These are phyloP conservation scores for Vanilla planifolia DNA, from an alignment of 106 monocot species.

Conservation along the genomic window DNA sequence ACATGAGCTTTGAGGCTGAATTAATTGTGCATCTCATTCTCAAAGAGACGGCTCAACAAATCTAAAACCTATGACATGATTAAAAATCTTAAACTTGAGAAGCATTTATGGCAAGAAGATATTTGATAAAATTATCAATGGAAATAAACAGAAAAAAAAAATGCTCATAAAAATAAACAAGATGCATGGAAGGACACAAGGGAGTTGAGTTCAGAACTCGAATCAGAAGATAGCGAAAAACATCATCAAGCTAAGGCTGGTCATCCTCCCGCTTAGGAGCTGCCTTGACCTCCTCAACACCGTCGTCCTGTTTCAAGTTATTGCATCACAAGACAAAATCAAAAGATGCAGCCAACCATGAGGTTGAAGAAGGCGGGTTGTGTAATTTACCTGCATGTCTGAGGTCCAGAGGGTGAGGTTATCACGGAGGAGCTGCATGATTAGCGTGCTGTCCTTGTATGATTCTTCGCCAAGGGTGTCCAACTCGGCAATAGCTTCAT, in stretches of 20 bases:
- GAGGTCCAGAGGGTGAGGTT: constrained; percentile 10
- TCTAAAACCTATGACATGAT: too few species aligned
- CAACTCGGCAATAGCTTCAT: constrained; percentile 2
- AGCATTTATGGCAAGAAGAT: too few species aligned
- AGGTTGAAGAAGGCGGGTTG: background rate
- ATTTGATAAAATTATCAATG: too few species aligned
- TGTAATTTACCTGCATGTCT: constrained; percentile 2
- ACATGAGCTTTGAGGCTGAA: too few species aligned
- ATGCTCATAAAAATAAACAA: too few species aligned
- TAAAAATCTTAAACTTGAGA: too few species aligned
- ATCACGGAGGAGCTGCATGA: constrained; percentile 9
- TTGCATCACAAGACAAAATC: background rate
- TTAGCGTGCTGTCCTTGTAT: constrained; percentile 8
- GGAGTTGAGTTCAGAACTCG: too few species aligned
- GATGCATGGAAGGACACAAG: too few species aligned
- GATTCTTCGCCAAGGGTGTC: constrained; percentile 7
- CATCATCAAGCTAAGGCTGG: background rate
- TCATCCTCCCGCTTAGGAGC: constrained; percentile 1
- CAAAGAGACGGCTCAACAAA: too few species aligned
- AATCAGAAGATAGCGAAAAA: background rate
- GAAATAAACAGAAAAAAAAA: too few species aligned
- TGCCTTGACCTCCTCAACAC: constrained; percentile 6
- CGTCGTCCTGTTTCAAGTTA: constrained; percentile 3
- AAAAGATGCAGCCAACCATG: background rate
- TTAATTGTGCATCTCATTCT: too few species aligned